Base-by-base conservation (phyloP, 768 basidiomycete species). In the Trametes maxima region DNA sequence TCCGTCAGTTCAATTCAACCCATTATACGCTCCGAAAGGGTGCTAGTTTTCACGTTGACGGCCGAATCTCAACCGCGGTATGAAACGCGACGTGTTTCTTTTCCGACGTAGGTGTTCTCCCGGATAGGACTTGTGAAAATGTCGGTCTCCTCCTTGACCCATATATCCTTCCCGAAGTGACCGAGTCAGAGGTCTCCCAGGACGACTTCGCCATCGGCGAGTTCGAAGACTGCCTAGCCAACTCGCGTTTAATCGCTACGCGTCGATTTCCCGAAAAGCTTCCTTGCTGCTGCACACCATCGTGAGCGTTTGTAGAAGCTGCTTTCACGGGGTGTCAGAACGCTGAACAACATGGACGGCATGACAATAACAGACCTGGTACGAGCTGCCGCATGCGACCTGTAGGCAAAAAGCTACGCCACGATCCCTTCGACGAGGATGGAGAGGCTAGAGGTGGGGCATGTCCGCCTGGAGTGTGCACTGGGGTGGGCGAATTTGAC, bases 351-450 rank as follows among this genome's bases (percentile, higher is more conserved):
- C 57, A 65, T 67, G 24, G 19, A 36, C 40, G 61, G 52, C 44
- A 65, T 67, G 58, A 22, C 57, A 39, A 56, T 45, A 43, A 60
- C 19, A 75, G 79, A 35, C 86, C 84, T 12, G 79, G 78, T 65
- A 92, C 85, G 59, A 92, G 83, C 57, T 90, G 87, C 25, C 87
- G 80, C 74, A 92, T 77, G 44, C 78, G 82, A 17, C 82, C 83
- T 0, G 88, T 76, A 60, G 85, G 87, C 70, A 91, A 89, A 12
- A 93, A 69, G 67, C 85, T 92, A 0, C 90, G 88, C 92, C 92
- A 93, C 0, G 92, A 91, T 10, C 85, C 89, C 45, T 85, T 80
- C 2, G 71, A 71, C 19, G 91, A 91, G 3, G 89, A 85, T 47
- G 75, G 81, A 0, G 87, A 86, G 0, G 84, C 76, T 14, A 46